Base-by-base conservation (phyloP, 1,139 yeast species). In the Arxiozyma heterogenica region DNA sequence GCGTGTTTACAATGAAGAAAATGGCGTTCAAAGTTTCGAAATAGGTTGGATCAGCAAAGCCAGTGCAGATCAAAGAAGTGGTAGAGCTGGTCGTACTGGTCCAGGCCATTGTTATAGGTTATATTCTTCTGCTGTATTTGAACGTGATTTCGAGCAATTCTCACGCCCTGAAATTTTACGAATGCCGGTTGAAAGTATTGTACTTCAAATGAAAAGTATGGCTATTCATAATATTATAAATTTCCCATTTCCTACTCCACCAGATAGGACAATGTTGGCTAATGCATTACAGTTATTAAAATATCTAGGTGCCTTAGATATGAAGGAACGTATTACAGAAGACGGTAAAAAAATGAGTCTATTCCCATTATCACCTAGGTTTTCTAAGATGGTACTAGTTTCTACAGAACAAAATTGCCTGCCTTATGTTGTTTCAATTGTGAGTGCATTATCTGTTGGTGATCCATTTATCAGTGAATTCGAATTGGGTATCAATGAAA, bases 11-110 rank as follows among this genome's bases (percentile, higher is more conserved):
- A 86, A 91, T 61, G 87, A 86, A 59, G 84, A 81, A 34, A 87
- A 90, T 11, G 96, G 96, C 3, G 95, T 93, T 30, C 98, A 93
- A 69, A 86, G 95, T 55, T 94, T 86, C 70, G 95, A 86, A 65
- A 79, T 94, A 51, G 88, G 83, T 55, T 94, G 98, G 98, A 77
- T 93, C 17, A 86, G 96, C 44, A 90, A 94, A 64, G 98, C 99
- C 0, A 86, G 96, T 55, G 94, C 98, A 0, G 94, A 83, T 59
- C 99, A 94, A 74, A 79, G 98, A 73, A 73, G 96, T 41, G 98
- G 98, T 71, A 85, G 99, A 78, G 98, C 99, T 51, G 99, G 98
- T 67, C 86, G 99, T 80, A 93, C 98, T 0, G 98, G 98, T 0
- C 98, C 98, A 0, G 99, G 99, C 53, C 98, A 94, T 65, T 89